Percentiles rank a stretch among this genome's conserved stretches.
Evolutionary conservation across 2,329 filamentous ascomycete species (phyloP).

Genomic region (Leptoxyphium fumago): DNA sequence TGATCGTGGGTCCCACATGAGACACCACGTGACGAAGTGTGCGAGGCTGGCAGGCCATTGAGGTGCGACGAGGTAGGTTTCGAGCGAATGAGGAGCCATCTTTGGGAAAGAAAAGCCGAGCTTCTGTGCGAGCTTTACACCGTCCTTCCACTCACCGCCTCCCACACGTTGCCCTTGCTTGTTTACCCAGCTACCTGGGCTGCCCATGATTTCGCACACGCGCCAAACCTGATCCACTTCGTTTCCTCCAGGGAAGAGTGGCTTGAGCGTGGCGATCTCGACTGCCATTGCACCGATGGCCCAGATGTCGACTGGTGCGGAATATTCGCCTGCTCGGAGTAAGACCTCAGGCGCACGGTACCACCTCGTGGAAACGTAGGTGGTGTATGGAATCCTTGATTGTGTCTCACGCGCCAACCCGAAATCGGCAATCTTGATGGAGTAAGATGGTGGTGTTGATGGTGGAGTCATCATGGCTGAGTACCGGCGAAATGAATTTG

Average conservation of each 20-base stretch:
- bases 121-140: conserved; percentile 81
- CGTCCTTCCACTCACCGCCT: conserved; percentile 94
- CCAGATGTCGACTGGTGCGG: conserved; percentile 96
- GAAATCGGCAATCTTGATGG: conserved; percentile 97
- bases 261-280: conserved; percentile 90
- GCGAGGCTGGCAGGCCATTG: conserved; percentile 83
- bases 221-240: conserved; percentile 99
- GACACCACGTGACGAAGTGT: conserved; percentile 93
- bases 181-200: conserved; percentile 95
- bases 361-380: conserved; percentile 96
- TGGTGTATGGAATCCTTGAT: conserved; percentile 91
- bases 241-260: conserved; percentile 90
- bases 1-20: conserved; percentile 95
- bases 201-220: conserved; percentile 98
- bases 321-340: conserved; percentile 87
- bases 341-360: conserved; percentile 88
- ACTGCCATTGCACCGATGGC: conserved; percentile 97
- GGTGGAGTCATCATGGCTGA: conserved; percentile 87
- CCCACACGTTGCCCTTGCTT: conserved; percentile 76
- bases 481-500: conserved; percentile 80
- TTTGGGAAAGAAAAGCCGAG: conserved; percentile 96
- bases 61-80: conserved; percentile 76
- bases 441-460: conserved; percentile 83
- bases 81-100: conserved; percentile 96
- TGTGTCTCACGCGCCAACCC: conserved; percentile 94